These are phyloP conservation scores for Chaetomium sp. DNA, from an alignment of 2,329 filamentous ascomycete genomes.

Conservation along the genomic window DNA sequence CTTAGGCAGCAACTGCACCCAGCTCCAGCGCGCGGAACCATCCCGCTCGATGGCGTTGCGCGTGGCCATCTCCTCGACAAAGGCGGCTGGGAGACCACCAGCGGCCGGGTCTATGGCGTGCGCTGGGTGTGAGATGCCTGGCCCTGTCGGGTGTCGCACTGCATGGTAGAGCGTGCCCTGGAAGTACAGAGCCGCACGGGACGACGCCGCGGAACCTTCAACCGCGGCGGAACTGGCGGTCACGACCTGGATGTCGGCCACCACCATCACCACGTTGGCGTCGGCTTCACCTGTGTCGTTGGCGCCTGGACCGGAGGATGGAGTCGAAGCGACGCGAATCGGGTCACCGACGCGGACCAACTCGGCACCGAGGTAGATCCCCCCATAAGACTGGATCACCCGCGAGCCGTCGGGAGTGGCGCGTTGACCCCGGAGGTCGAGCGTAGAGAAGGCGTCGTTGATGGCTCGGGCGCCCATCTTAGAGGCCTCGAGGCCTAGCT, in stretches of 20 bases:
- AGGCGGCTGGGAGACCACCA: constrained; percentile 4
- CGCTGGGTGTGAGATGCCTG: constrained; percentile 5
- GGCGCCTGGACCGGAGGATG: constrained; percentile 10
- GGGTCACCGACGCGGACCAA: constrained; percentile 30
- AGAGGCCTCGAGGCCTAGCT: constrained; percentile 31
- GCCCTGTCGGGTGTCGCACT: constrained; percentile 12
- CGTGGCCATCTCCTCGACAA: constrained; percentile 24
- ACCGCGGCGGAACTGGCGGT: constrained; percentile 7
- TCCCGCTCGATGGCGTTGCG: constrained; percentile 23
- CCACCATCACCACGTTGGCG: constrained; percentile 26
- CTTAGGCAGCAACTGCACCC: constrained; percentile 24
- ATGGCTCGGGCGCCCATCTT: constrained; percentile 32
- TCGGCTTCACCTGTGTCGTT: background rate
- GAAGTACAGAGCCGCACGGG: constrained; percentile 20
- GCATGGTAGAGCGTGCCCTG: constrained; percentile 27
- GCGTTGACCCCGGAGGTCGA: constrained; percentile 24
- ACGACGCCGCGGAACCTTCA: background rate
- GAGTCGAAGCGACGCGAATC: constrained; percentile 24
- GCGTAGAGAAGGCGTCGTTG: constrained; percentile 31
- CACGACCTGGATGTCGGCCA: constrained; percentile 24
- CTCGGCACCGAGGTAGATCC: constrained; percentile 33
- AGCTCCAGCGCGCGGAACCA: constrained; percentile 26
- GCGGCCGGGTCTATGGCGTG: constrained; percentile 17
- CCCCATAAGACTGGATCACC: constrained; percentile 22
- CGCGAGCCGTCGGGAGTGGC: constrained; percentile 15